Base-by-base conservation (phyloP, 106 monocot genomes). In the Dioscorea alata region DNA sequence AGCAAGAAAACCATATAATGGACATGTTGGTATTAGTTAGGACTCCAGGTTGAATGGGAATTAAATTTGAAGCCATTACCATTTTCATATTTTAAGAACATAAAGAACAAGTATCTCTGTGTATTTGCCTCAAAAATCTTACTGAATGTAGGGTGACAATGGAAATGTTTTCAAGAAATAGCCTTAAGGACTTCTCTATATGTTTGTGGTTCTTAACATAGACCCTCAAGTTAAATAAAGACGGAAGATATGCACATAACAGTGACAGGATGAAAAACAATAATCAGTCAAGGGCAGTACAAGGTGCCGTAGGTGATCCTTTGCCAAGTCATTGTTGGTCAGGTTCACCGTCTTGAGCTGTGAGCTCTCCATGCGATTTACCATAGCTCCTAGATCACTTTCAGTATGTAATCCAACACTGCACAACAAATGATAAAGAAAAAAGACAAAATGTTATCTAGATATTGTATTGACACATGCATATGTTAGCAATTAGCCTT, bases 371-470 rank as follows among this genome's bases (percentile, higher is more conserved):
- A 99, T 83, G 48, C 92, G 76, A 13, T 79, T 74, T 34, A 90
- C 61, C 97, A 99, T 89, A 49, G 50, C 84, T 67, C 68, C 66
- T 33, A 99, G 86, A 17, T 93, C 97, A 66, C 28, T 21, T 15
- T 75, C 81, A 22, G 97, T 99, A 64, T 99, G 93, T 66, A 99
- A 78, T 54, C 97, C 97, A 69, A 99, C 92, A 90, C 97, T 99
- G 73, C 50, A 80, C 71, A 34, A 76, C 8, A 35, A 66, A 42
- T 42, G 42, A 10, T 42, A 42, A 42, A 42, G 10, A 6, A 6
- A 42, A 10, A 42, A 42, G n/a, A n/a, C n/a, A 42, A 42, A 8
- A 10, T 3, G 42, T 42, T 42, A 6, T 42, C 6, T 10, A 42
- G 6, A 42, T 42, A 42, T 10, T 42, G 6, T 6, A 42, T 42